Percentiles rank a stretch among this genome's conserved stretches.
Evolutionary conservation across 352 stramenopile species (phyloP).

Genomic region (Pythium brassicae): DNA sequence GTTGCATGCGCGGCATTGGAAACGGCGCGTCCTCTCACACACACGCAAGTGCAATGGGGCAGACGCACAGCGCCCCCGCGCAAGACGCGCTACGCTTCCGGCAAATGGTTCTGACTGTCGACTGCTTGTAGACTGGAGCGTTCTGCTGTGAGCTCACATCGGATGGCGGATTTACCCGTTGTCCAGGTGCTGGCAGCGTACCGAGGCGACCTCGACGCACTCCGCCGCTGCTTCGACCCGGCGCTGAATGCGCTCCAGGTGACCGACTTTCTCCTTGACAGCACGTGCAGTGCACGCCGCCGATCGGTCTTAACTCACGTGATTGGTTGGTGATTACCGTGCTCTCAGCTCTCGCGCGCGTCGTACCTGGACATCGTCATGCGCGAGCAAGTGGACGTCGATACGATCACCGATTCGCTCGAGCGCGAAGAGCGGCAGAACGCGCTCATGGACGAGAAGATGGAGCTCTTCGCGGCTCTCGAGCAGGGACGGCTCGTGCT

Average conservation of each 20-base stretch:
- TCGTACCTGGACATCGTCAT: slow-evolving; percentile 76
- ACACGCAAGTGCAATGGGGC: slow-evolving; percentile 28
- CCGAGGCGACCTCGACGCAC: slow-evolving; percentile 33
- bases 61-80: slow-evolving; percentile 52
- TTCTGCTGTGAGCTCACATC: neutral
- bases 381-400: slow-evolving; percentile 48
- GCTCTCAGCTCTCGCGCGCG: slow-evolving; percentile 51
- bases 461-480: slow-evolving; percentile 67
- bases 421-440: slow-evolving; percentile 42
- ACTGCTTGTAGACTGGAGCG: neutral
- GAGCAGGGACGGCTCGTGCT: slow-evolving; percentile 53
- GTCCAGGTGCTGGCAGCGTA: slow-evolving; percentile 47
- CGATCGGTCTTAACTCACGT: neutral
- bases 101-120: slow-evolving; percentile 23
- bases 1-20: no score
- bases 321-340: neutral
- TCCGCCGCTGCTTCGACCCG: slow-evolving; percentile 36
- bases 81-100: slow-evolving; percentile 55
- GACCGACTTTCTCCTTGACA: neutral
- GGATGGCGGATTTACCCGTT: neutral
- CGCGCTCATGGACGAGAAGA: slow-evolving; percentile 65
- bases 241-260: slow-evolving; percentile 54
- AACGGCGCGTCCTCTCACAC: slow-evolving; percentile 16
- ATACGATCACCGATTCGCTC: slow-evolving; percentile 54
- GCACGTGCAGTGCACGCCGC: neutral